These are phyloP conservation scores for Exobasidium cylindrosporum DNA, from an alignment of 1,284 basidiomycete species.

Conservation along the genomic window DNA sequence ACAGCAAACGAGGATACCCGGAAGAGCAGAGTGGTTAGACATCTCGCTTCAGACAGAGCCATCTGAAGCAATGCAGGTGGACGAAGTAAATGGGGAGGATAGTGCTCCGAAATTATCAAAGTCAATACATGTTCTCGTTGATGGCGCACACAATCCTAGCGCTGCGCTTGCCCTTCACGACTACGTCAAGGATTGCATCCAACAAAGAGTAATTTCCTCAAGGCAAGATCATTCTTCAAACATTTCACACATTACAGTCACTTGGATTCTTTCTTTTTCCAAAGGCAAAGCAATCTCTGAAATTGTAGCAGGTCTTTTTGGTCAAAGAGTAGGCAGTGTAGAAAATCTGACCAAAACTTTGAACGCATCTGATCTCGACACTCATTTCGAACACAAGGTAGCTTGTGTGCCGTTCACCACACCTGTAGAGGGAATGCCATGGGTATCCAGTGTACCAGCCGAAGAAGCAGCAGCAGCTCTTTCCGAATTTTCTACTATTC, in stretches of 20 bases:
- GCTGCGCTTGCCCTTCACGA: slow-evolving; percentile 69
- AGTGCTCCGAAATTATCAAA: background rate
- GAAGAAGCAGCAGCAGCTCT: background rate
- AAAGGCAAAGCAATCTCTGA: slow-evolving; percentile 40
- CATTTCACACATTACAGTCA: slow-evolving; percentile 22
- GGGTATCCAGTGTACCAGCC: slow-evolving; percentile 26
- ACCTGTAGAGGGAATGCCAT: slow-evolving; percentile 53
- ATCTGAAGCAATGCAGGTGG: background rate
- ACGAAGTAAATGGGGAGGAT: background rate
- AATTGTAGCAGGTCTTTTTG: slow-evolving; percentile 36
- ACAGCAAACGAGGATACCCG: slow-evolving; percentile 65
- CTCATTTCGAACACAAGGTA: slow-evolving; percentile 31
- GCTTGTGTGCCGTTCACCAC: slow-evolving; percentile 39
- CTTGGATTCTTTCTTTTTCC: slow-evolving; percentile 47
- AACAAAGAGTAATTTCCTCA: background rate
- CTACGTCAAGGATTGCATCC: slow-evolving; percentile 63
- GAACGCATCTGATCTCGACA: slow-evolving; percentile 2
- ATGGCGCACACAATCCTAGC: slow-evolving; percentile 93
- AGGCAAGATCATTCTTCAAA: slow-evolving; percentile 7
- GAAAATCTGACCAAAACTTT: background rate
- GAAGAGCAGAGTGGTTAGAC: slow-evolving; percentile 72
- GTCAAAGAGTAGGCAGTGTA: background rate
- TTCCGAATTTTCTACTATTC: too few relatives aligned
- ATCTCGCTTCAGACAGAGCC: slow-evolving; percentile 36
- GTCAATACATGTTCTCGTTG: slow-evolving; percentile 66